Conservation (phyloP, 305 asterid genomes). For the Solanum chacoense region DNA sequence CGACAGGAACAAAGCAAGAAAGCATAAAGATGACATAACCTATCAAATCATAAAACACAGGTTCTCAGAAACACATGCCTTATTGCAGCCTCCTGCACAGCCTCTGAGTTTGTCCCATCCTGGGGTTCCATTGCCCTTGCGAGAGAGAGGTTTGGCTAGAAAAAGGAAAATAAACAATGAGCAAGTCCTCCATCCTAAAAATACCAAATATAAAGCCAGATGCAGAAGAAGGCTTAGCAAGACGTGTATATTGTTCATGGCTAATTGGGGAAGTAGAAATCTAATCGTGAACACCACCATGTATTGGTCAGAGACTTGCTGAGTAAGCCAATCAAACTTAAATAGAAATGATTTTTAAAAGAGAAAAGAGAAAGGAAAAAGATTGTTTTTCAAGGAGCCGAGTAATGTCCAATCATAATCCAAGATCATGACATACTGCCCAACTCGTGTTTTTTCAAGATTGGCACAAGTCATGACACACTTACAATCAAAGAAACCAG, state of each 20-base stretch:
- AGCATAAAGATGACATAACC: conserved; percentile 9
- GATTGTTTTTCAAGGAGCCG: neutral
- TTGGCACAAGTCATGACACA: neutral
- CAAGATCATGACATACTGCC: neutral
- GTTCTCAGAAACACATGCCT: conserved; percentile 12
- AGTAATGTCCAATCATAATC: neutral
- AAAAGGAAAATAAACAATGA: neutral
- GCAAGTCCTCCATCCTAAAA: neutral
- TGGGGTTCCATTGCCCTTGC: conserved; percentile 4
- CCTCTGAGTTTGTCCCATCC: conserved; percentile 7
- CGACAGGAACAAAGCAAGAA: conserved; percentile 6
- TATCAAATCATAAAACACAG: neutral
- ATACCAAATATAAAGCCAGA: neutral
- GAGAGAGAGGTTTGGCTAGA: conserved; percentile 8
- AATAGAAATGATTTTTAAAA: neutral
- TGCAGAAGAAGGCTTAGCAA: neutral
- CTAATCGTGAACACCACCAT: neutral
- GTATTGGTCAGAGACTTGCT: neutral
- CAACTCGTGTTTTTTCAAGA: conserved; percentile 3
- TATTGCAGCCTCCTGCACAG: conserved; percentile 8
- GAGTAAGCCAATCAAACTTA: neutral
- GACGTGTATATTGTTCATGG: neutral
- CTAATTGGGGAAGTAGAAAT: neutral
- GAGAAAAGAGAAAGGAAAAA: neutral
- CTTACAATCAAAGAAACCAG: conserved; percentile 4